These are phyloP conservation scores for Thraustochytrium striatum DNA, from an alignment of 352 stramenopile genomes.

Conservation along the genomic window DNA sequence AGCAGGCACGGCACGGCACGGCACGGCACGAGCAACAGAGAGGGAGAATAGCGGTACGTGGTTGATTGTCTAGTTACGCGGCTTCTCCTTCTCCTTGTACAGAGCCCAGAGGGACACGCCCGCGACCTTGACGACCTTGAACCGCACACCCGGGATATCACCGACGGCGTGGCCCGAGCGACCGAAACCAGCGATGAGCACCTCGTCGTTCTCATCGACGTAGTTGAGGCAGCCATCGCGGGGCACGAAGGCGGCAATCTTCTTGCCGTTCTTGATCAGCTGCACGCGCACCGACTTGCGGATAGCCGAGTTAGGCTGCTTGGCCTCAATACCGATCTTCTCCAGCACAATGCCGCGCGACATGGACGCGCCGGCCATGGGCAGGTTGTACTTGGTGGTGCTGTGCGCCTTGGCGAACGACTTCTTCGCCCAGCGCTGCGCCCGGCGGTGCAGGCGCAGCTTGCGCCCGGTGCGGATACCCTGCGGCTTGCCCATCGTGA, in stretches of 20 bases:
- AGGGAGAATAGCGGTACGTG: too few relatives aligned
- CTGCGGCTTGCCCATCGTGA: constrained; percentile 84
- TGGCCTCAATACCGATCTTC: constrained; percentile 99
- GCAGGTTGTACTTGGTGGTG: constrained; percentile 99
- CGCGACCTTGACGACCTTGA: constrained; percentile 99
- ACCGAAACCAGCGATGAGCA: constrained; percentile 99
- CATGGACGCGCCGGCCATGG: constrained; percentile 99
- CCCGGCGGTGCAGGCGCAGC: constrained; percentile 94
- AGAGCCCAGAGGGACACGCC: constrained; percentile 90
- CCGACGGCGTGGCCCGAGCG: constrained; percentile 97
- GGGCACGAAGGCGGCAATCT: constrained; percentile 99
- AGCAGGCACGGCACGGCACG: too few relatives aligned
- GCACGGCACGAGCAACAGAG: too few relatives aligned
- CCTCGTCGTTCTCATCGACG: constrained; percentile 94
- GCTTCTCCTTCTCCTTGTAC: constrained; percentile 99
- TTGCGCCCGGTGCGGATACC: constrained; percentile 99
- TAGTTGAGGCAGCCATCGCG: constrained; percentile 99
- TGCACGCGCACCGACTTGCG: constrained; percentile 99
- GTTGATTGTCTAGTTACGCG: constrained; percentile 78
- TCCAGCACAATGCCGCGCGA: constrained; percentile 99
- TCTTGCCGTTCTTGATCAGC: constrained; percentile 99
- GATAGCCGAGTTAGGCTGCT: constrained; percentile 99
- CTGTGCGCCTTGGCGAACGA: constrained; percentile 63
- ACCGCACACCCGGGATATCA: constrained; percentile 99
- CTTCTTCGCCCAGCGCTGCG: constrained; percentile 95